phyloP scores from a whole-genome alignment of 2,329 filamentous ascomycete genomes.

The Coniochaeta pulveracea region DNA sequence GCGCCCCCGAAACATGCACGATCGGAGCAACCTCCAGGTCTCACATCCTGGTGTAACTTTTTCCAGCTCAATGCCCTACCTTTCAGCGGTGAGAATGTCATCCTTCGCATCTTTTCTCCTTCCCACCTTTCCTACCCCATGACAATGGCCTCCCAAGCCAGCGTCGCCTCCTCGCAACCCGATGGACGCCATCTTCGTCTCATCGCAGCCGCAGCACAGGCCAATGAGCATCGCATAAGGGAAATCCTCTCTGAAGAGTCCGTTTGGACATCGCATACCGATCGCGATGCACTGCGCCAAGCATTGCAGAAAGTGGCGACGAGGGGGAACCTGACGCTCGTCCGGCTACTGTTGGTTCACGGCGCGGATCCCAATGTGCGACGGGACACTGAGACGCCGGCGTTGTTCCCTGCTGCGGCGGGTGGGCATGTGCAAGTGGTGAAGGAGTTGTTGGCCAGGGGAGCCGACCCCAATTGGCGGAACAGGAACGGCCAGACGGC shows the following conservation, averaged over 20 bases:
- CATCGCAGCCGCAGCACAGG: conserved; percentile 23
- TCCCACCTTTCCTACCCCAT: no score
- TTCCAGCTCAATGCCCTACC: no score
- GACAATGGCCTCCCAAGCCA: conserved; percentile 11
- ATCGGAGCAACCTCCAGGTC: no score
- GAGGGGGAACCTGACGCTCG: conserved; percentile 22
- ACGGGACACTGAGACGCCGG: conserved; percentile 21
- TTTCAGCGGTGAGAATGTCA: no score
- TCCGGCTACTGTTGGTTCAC: conserved; percentile 23
- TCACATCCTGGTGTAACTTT: no score
- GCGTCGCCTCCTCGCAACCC: conserved; percentile 24
- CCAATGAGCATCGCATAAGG: conserved; percentile 23
- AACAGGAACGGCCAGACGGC: conserved; percentile 22
- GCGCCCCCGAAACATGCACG: no score
- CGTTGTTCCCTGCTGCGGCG: conserved; percentile 26
- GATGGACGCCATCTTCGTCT: conserved; percentile 24
- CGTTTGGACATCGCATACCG: conserved; percentile 19
- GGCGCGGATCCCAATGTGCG: conserved; percentile 24
- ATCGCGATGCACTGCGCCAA: conserved; percentile 24
- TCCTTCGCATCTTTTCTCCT: background rate
- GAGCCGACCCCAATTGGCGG: conserved; percentile 21
- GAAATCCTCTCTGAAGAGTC: conserved; percentile 22
- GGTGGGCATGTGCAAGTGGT: conserved; percentile 22
- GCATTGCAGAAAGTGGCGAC: conserved; percentile 24
- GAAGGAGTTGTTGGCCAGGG: conserved; percentile 18